Evolutionary conservation across 2,329 filamentous ascomycete genomes (phyloP).

Genomic region (Bipolaris oryzae): DNA sequence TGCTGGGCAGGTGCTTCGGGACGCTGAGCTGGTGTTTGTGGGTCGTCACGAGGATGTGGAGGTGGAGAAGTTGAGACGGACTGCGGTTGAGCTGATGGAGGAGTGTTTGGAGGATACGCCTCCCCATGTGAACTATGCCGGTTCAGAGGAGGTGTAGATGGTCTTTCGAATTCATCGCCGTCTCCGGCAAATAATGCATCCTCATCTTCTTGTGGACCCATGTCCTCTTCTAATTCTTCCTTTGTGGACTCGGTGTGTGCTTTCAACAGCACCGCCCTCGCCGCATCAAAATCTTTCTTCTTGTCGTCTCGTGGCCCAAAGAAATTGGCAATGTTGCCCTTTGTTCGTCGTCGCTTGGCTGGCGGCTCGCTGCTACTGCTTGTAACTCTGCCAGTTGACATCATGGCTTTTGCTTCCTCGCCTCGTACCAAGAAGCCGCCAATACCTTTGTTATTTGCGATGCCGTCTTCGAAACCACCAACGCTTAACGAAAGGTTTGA

Average conservation of each 20-base stretch:
- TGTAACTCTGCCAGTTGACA: conserved; percentile 24
- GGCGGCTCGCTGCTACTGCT: conserved; percentile 29
- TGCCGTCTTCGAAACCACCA: conserved; percentile 87
- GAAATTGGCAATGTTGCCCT: conserved; percentile 47
- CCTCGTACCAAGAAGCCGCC: conserved; percentile 79
- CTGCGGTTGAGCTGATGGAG: conserved; percentile 43
- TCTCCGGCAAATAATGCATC: conserved; percentile 20
- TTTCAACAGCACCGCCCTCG: conserved; percentile 37
- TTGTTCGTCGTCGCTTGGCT: conserved; percentile 39
- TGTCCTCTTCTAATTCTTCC: conserved; percentile 32
- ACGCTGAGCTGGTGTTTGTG: conserved; percentile 3
- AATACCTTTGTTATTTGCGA: conserved; percentile 84
- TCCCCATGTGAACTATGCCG: conserved; percentile 18
- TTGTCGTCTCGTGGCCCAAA: conserved; percentile 41
- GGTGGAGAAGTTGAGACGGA: conserved; percentile 6
- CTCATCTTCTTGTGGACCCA: conserved; percentile 21
- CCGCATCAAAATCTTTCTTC: conserved; percentile 43
- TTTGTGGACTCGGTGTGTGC: conserved; percentile 35
- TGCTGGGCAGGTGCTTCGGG: conserved; percentile 23
- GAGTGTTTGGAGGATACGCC: conserved; percentile 24
- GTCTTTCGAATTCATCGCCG: conserved; percentile 21
- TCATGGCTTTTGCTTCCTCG: conserved; percentile 60
- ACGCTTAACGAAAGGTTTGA: conserved; percentile 88
- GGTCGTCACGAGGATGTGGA: conserved; percentile 6
- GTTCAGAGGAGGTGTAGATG: conserved; percentile 19